Evolutionary conservation across 1,284 basidiomycete species (phyloP), one percentile per base, ranked within the genome.

Genomic region (Rhodotorula sp.): DNA sequence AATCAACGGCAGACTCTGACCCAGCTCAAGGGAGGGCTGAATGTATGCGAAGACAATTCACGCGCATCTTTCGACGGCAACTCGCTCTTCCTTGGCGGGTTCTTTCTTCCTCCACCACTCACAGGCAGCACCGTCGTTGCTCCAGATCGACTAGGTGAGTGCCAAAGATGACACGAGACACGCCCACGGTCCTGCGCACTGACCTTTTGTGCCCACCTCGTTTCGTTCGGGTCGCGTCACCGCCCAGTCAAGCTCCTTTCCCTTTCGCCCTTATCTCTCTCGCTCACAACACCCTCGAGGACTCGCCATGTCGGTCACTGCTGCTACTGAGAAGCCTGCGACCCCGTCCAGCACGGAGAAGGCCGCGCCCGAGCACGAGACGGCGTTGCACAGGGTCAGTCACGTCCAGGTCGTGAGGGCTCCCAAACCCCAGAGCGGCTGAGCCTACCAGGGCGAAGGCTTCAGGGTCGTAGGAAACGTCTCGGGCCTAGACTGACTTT

Each of bases 361-460:
- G 31, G 23, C 26, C 15, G 20, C 31, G 10, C 23, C n/a, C 54
- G 56, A 20, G 6, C 63, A 57, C 62, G 54, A 65, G 47, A 58
- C 52, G 14, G 58, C 67, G 26, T 29, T 70, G 34, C 57, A 65
- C 51, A 54, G 71, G 20, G 68, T 68, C 18, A 26, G 31, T 23
- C 1, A 21, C 14, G 54, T 20, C 43, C 23, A 4, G n/a, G n/a
- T n/a, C n/a, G n/a, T n/a, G n/a, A n/a, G 34, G 14, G 12, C 26
- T 39, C 46, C 20, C 20, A 20, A 20, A 47, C 18, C 12, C 8
- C 34, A 34, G n/a, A 34, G 34, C 34, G 34, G 34, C 7, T 34
- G 34, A 34, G 7, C 34, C 34, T 34, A 4, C 34, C 34, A 8
- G 6, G n/a, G 5, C 34, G 34, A 10, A 7, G 8, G 20, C 26